Base-by-base conservation (phyloP, 495 filamentous ascomycete species). In the Podospora fimiseda region DNA sequence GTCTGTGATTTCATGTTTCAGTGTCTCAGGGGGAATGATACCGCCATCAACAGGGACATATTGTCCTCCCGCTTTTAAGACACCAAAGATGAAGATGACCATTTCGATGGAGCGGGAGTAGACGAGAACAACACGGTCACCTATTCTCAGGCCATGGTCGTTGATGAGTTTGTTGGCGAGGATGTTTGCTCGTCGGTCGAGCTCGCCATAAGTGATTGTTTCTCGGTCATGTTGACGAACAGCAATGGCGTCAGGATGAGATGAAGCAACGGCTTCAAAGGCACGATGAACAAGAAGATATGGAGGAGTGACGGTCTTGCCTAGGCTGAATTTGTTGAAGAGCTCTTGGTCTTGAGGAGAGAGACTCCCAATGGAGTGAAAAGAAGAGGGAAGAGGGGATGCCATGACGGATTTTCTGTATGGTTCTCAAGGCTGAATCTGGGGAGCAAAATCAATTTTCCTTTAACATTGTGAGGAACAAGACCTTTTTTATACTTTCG, bases 21-120 rank as follows among this genome's bases (percentile, higher is more conserved):
- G 48, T 2, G 69, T 59, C 21, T 62, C 56, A 7, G 61, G 59
- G 7, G 70, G 51, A 15, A 66, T 62, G 16, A 73, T 60, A 11
- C 64, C 64, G 13, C 70, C 70, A 46, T 73, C 69, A 2, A 71
- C 51, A 5, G 70, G 80, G 19, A 84, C 80, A 55, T 74, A 75
- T 44, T 71, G 73, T 6, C 63, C 76, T 7, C 78, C 78, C 11
- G 74, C 68, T 15, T 73, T 72, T 8, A 81, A 57, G n/a, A 76
- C 60, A 5, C 70, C 78, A 21, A 79, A 52, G 20, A 78, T 72
- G 18, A 70, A 66, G 21, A 79, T 66, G 23, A 77, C 53, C 57
- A 74, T 63, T 47, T 69, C 64, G 30, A 68, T 59, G 42, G 57
- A 57, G 9, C 70, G 64, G 8, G 57, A 60, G 22, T 60, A 57